phyloP scores from a whole-genome alignment of 164 flowering plant species.

The Nymphaea colorata region DNA sequence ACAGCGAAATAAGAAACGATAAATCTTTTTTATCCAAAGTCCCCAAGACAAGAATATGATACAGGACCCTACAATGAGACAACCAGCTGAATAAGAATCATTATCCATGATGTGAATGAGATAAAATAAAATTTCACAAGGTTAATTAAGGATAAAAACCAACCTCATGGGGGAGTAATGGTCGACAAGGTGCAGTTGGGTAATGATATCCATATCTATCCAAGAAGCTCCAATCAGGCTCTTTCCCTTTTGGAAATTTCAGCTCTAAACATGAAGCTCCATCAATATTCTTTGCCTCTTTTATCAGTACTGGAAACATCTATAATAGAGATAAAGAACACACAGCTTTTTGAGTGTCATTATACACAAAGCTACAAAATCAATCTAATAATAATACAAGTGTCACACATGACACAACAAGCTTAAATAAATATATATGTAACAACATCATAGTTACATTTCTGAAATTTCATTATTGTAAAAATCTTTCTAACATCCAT shows the following conservation, averaged over 20 bases:
- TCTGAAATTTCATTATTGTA: too few species aligned
- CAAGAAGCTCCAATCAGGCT: conserved; percentile 55
- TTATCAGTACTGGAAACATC: conserved; percentile 48
- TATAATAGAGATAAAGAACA: conserved; percentile 11
- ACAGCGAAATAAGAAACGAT: too few species aligned
- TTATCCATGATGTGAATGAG: too few species aligned
- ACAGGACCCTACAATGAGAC: too few species aligned
- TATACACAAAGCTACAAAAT: not conserved
- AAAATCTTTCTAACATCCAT: too few species aligned
- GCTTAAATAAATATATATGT: not conserved
- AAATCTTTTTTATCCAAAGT: too few species aligned
- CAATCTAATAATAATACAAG: too few species aligned
- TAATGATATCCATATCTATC: conserved; percentile 73
- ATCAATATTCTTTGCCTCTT: conserved; percentile 41
- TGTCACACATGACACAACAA: not conserved
- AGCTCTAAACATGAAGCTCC: conserved; percentile 54
- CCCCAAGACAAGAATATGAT: too few species aligned
- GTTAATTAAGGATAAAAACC: not conserved
- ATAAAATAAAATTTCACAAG: too few species aligned
- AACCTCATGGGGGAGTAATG: conserved; percentile 87
- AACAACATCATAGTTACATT: too few species aligned
- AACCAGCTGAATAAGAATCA: too few species aligned
- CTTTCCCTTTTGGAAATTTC: conserved; percentile 37
- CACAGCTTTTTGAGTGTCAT: not conserved
- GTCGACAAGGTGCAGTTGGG: conserved; percentile 31